These are phyloP conservation scores for Escovopsis sp. DNA, from an alignment of 2,329 filamentous ascomycete species.

Conservation along the genomic window DNA sequence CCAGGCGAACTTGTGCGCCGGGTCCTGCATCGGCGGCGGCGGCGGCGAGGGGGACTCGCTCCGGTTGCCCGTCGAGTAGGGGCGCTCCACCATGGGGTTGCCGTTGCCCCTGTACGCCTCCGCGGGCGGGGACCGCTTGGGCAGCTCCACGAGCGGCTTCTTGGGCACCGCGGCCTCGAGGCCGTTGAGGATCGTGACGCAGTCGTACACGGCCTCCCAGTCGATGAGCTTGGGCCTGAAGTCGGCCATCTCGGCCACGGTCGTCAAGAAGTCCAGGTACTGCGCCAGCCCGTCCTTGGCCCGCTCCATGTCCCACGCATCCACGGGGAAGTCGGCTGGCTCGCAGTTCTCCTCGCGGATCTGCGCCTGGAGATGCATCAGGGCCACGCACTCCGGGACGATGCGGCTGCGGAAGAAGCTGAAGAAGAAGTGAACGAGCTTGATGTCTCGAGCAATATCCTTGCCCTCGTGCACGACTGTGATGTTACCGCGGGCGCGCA, in stretches of 20 bases:
- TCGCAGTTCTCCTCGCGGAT: conserved; percentile 64
- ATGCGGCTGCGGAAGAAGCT: conserved; percentile 85
- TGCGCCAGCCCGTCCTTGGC: conserved; percentile 91
- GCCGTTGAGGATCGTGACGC: conserved; percentile 74
- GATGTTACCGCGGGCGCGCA: conserved; percentile 40
- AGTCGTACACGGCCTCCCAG: conserved; percentile 82
- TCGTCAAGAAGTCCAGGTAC: conserved; percentile 85
- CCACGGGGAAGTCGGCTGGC: conserved; percentile 79
- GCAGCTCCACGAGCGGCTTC: conserved; percentile 46
- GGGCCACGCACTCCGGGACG: conserved; percentile 83
- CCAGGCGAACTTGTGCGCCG: conserved; percentile 50
- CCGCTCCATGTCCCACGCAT: conserved; percentile 94
- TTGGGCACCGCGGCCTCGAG: conserved; percentile 81
- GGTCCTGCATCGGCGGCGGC: conserved; percentile 39
- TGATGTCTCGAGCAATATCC: conserved; percentile 42
- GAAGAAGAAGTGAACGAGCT: conserved; percentile 74
- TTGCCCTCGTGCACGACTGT: conserved; percentile 30
- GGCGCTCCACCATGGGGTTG: conserved; percentile 43
- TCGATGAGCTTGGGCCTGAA: conserved; percentile 76
- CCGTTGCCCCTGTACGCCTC: conserved; percentile 6
- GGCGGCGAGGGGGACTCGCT: conserved; percentile 23
- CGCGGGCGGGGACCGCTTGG: conserved; percentile 15
- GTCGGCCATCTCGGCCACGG: conserved; percentile 70
- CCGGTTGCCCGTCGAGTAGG: conserved; percentile 32
- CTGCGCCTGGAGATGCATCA: conserved; percentile 86